Evolutionary conservation across 2,329 filamentous ascomycete genomes (phyloP).

Genomic region (Beauveria brongniartii): DNA sequence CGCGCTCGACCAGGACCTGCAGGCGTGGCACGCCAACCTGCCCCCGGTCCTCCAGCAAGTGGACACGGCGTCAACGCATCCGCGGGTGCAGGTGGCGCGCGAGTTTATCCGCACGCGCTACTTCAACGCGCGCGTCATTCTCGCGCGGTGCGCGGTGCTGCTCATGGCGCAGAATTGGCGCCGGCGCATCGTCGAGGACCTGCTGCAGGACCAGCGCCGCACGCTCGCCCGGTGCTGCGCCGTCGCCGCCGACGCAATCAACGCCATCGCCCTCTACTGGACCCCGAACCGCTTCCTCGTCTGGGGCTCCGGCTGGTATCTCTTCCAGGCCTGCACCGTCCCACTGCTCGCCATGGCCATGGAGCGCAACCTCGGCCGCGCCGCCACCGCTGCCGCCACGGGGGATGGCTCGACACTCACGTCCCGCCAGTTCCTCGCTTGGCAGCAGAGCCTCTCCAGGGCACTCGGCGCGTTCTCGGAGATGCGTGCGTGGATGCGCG

Average conservation of each 20-base stretch:
- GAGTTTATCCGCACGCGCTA: constrained; percentile 25
- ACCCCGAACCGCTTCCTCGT: constrained; percentile 24
- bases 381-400: background rate
- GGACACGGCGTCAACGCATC: constrained; percentile 15
- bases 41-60: constrained; percentile 17
- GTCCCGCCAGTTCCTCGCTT: constrained; percentile 10
- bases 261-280: constrained; percentile 24
- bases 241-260: constrained; percentile 23
- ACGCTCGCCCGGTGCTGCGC: constrained; percentile 19
- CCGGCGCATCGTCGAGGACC: constrained; percentile 11
- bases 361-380: constrained; percentile 15
- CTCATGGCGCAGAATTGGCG: constrained; percentile 18
- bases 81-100: constrained; percentile 19
- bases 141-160: constrained; percentile 18
- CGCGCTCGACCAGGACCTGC: constrained; percentile 21
- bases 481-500: constrained; percentile 23
- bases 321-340: constrained; percentile 25
- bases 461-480: constrained; percentile 19
- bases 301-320: constrained; percentile 25
- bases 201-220: constrained; percentile 16
- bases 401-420: background rate
- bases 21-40: constrained; percentile 19
- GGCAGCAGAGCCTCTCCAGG: constrained; percentile 19
- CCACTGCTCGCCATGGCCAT: constrained; percentile 23
- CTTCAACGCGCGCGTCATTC: constrained; percentile 21